Conservation (phyloP, 139 green algal genomes). For the Tetradesmus lagerheimii region DNA sequence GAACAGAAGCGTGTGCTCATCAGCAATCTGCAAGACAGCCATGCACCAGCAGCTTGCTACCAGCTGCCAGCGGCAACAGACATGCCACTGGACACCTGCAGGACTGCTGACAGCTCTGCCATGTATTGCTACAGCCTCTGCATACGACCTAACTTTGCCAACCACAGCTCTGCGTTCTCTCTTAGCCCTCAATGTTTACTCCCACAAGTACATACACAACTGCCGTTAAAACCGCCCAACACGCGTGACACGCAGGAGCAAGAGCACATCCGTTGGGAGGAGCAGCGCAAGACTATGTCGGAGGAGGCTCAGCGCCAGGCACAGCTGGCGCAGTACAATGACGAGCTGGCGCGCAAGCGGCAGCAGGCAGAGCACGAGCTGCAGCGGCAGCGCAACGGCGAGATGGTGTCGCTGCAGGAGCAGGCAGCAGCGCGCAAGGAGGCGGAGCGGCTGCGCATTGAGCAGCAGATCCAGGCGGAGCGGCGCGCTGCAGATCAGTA, state of each 20-base stretch:
- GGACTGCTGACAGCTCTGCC: too few relatives aligned
- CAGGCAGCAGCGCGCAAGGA: conserved; percentile 82
- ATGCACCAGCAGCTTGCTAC: too few relatives aligned
- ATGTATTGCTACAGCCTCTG: too few relatives aligned
- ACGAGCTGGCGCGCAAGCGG: conserved; percentile 83
- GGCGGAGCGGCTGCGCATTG: conserved; percentile 75
- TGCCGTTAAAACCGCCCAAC: too few relatives aligned
- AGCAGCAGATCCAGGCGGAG: conserved; percentile 92
- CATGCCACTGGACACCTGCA: too few relatives aligned
- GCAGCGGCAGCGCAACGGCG: conserved; percentile 82
- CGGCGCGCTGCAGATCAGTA: conserved; percentile 87
- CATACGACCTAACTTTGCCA: too few relatives aligned
- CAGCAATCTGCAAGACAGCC: too few relatives aligned
- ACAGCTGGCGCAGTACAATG: conserved; percentile 89
- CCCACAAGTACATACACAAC: too few relatives aligned
- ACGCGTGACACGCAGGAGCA: conserved; percentile 67
- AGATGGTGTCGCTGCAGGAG: conserved; percentile 92
- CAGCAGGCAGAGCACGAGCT: conserved; percentile 86
- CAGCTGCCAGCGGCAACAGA: too few relatives aligned
- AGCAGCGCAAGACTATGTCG: conserved; percentile 82
- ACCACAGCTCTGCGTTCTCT: too few relatives aligned
- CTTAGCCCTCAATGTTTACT: too few relatives aligned
- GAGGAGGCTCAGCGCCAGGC: conserved; percentile 86
- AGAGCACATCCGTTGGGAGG: conserved; percentile 90
- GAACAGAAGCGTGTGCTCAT: neutral